Evolutionary conservation across 2,329 filamentous ascomycete species (phyloP), one percentile per base, ranked within the genome.

Genomic region (Fusarium caatingaense): DNA sequence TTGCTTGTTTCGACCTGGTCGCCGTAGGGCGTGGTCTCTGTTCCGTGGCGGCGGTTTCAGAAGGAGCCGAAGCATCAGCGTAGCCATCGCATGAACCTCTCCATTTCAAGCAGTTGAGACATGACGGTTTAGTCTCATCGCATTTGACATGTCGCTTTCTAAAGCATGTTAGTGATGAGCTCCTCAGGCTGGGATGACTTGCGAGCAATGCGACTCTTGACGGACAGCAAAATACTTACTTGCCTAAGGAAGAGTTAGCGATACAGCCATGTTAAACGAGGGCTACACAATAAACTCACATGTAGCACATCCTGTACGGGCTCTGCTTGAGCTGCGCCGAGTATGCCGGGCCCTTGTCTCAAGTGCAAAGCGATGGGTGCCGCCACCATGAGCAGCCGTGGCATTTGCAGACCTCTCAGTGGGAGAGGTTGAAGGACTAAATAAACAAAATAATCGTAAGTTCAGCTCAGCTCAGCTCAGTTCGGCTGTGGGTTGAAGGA

Each of bases 81-180:
- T 81, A 82, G 13, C 78, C 75, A 28, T 80, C 77, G 49, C 81
- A 82, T 55, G 80, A 78, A n/a, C 80, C 80, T 51, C 77, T 74
- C 77, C 80, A 82, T 70, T 80, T 82, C 58, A 82, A 72, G 58
- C 81, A 83, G 49, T 81, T 83, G 34, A 79, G 74, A 62, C 81
- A 83, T 8, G 79, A 76, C 20, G 81, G 81, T 40, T 79, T 78
- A 25, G 79, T 79, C 68, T 83, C 81, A 50, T 83, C 81, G 58
- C 81, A 83, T 69, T 83, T 83, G 40, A 83, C 78, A 65, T 82
- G 81, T 21, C 81, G 80, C 56, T 81, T 81, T 55, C 80, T 81
- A 45, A 8, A 34, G 20, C 6, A 20, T 62, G 56, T 73, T 59
- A 72, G 68, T 58, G 41, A 9, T 23, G 21, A 12, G 16, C 58